phyloP scores from a whole-genome alignment of 352 stramenopile genomes.

The Albugo candida region DNA sequence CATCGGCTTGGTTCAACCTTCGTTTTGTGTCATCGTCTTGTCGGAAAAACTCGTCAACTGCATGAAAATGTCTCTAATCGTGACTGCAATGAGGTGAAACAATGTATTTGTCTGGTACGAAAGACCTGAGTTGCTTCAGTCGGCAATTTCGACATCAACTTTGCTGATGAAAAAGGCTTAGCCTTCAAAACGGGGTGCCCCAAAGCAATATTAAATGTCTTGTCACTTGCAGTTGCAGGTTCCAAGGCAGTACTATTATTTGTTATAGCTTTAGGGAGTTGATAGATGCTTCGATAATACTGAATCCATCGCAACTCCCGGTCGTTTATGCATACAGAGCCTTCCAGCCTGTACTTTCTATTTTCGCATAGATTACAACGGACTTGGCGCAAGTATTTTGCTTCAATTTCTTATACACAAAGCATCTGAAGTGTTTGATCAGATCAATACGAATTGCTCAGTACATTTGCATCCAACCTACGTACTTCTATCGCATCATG shows the following conservation, averaged over 20 bases:
- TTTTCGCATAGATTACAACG: too few species aligned
- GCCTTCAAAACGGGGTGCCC: too few species aligned
- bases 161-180: too few species aligned
- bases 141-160: neutral
- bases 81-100: neutral
- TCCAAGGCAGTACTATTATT: too few species aligned
- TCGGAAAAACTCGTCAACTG: too few species aligned
- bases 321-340: too few species aligned
- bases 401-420: conserved; percentile 25
- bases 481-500: conserved; percentile 39
- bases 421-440: conserved; percentile 28
- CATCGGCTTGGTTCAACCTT: too few species aligned
- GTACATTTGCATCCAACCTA: conserved; percentile 16
- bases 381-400: too few species aligned
- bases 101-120: neutral
- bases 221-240: too few species aligned
- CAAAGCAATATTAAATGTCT: too few species aligned
- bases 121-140: conserved; percentile 2
- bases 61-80: too few species aligned
- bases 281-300: conserved; percentile 26
- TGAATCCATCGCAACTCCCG: conserved; percentile 17
- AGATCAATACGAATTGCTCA: conserved; percentile 51
- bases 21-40: neutral
- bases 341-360: too few species aligned
- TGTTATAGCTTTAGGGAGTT: conserved; percentile 16